Conservation (phyloP, 345 rosid genomes). For the Orychophragmus violaceus region DNA sequence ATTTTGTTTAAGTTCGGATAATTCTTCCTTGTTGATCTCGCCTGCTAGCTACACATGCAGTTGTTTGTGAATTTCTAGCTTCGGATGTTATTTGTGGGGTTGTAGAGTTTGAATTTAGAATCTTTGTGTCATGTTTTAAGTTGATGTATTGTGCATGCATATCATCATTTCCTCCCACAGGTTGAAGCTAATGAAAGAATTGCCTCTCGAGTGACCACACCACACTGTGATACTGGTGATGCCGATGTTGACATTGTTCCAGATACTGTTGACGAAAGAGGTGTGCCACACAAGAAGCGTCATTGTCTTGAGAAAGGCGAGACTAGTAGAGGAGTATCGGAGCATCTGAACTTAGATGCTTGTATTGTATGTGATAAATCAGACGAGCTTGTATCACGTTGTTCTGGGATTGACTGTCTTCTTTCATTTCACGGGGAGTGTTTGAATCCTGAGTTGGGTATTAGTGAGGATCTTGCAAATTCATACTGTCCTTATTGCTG, state of each 20-base stretch:
- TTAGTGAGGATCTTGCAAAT: constrained; percentile 6
- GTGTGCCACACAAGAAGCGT: constrained; percentile 21
- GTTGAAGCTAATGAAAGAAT: constrained; percentile 7
- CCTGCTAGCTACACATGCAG: not conserved
- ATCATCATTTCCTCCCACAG: constrained; percentile 5
- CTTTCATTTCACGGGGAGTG: constrained; percentile 17
- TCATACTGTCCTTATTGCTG: constrained; percentile 28
- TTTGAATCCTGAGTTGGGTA: constrained; percentile 7
- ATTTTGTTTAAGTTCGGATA: no score
- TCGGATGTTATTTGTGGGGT: not conserved
- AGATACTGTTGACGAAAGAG: not conserved
- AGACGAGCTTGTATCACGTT: not conserved
- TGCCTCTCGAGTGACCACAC: not conserved
- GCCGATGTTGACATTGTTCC: constrained; percentile 17
- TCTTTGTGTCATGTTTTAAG: not conserved
- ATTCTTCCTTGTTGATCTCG: not conserved
- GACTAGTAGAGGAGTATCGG: not conserved
- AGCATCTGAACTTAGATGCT: constrained; percentile 3
- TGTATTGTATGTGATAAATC: constrained; percentile 21
- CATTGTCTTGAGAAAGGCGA: constrained; percentile 7
- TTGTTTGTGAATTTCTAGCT: not conserved
- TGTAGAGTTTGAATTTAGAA: not conserved
- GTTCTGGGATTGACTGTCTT: constrained; percentile 13
- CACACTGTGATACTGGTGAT: not conserved
- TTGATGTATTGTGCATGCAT: not conserved